phyloP scores from a whole-genome alignment of 768 basidiomycete genomes.

The Panellus pusillus region DNA sequence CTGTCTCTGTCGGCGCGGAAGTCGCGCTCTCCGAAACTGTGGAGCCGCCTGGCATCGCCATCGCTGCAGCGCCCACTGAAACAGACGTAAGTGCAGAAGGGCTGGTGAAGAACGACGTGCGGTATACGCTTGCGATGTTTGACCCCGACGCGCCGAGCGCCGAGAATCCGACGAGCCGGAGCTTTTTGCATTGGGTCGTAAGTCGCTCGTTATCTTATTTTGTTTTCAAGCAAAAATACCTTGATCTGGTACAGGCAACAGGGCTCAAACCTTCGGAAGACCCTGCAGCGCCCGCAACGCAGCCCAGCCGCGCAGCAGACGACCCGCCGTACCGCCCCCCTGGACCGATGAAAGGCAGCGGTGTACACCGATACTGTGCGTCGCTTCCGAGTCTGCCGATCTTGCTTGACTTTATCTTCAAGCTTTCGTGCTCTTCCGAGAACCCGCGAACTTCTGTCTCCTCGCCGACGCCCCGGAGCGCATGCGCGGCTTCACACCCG shows the following conservation, averaged over 20 bases:
- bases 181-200: constrained; percentile 41
- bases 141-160: constrained; percentile 41
- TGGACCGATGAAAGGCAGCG: constrained; percentile 15
- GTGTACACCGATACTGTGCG: constrained; percentile 17
- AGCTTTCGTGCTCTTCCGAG: constrained; percentile 15
- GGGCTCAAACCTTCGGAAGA: background rate
- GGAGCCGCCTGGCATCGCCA: background rate
- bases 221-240: no score
- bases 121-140: constrained; percentile 38
- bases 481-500: background rate
- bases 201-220: constrained; percentile 4
- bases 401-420: background rate
- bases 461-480: constrained; percentile 9
- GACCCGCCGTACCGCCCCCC: constrained; percentile 9
- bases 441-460: constrained; percentile 13
- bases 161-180: constrained; percentile 29
- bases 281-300: background rate
- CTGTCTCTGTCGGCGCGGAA: constrained; percentile 4
- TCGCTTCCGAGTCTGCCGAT: background rate
- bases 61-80: constrained; percentile 6
- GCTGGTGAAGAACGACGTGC: constrained; percentile 14
- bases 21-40: constrained; percentile 6
- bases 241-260: constrained; percentile 5
- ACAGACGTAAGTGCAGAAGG: background rate
- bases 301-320: constrained; percentile 1